phyloP scores from a whole-genome alignment of 2,329 filamentous ascomycete species.

The Cordyceps cicadae region DNA sequence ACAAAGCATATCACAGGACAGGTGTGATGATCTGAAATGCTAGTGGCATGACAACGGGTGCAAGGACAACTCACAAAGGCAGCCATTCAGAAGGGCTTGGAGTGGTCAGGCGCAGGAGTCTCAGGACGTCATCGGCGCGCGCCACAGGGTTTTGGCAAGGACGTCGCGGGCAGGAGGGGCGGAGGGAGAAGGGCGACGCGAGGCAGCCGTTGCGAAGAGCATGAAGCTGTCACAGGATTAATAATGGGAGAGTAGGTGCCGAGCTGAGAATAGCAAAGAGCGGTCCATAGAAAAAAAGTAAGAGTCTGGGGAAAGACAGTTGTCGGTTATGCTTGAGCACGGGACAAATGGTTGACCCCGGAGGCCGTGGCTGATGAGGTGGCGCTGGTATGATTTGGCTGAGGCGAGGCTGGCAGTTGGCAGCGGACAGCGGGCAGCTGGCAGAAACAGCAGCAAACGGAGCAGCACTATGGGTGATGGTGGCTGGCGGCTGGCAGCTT shows the following conservation, averaged over 20 bases:
- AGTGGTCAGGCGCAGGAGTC: slow-evolving; percentile 10
- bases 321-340: background rate
- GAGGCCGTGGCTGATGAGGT: background rate
- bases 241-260: background rate
- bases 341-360: slow-evolving; percentile 7
- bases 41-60: background rate
- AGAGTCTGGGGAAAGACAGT: slow-evolving; percentile 6
- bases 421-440: background rate
- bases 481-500: background rate
- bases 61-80: slow-evolving; percentile 11
- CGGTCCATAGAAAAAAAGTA: background rate
- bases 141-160: background rate
- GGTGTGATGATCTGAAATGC: background rate
- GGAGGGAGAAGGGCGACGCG: background rate
- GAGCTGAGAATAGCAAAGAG: background rate
- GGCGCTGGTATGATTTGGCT: background rate
- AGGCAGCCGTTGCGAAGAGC: background rate
- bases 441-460: background rate
- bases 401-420: background rate
- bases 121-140: slow-evolving; percentile 11
- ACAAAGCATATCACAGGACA: background rate
- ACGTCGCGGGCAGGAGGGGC: background rate
- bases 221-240: background rate
- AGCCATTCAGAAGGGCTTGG: slow-evolving; percentile 11
- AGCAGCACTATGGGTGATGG: background rate